These are phyloP conservation scores for Aspergillus eucalypticola DNA, from an alignment of 2,329 filamentous ascomycete genomes.

Conservation along the genomic window DNA sequence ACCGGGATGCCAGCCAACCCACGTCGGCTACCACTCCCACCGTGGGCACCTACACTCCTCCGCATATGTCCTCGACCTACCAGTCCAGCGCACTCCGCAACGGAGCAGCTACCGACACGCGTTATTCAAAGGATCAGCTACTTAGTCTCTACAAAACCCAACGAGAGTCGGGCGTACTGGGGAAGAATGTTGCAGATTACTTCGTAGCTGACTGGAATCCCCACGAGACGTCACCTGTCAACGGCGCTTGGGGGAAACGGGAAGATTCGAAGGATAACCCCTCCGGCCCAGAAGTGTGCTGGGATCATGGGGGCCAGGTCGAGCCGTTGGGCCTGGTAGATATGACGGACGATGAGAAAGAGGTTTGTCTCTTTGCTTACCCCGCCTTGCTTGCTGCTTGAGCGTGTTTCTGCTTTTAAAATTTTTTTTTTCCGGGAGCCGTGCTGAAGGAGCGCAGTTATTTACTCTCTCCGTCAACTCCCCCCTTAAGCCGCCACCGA, in stretches of 20 bases:
- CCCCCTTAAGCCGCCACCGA: conserved; percentile 79
- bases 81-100: conserved; percentile 52
- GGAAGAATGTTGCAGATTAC: conserved; percentile 64
- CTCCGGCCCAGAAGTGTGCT: conserved; percentile 87
- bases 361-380: conserved; percentile 48
- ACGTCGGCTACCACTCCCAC: conserved; percentile 44
- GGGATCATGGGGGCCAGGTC: conserved; percentile 72
- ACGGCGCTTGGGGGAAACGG: conserved; percentile 72
- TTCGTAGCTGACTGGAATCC: conserved; percentile 80
- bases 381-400: conserved; percentile 3
- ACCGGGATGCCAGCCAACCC: conserved; percentile 44
- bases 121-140: conserved; percentile 78
- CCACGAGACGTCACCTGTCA: conserved; percentile 63
- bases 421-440: conserved; percentile 1
- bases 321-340: conserved; percentile 72
- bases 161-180: conserved; percentile 54
- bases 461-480: conserved; percentile 91
- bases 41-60: conserved; percentile 59
- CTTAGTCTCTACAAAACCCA: conserved; percentile 69
- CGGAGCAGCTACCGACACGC: conserved; percentile 56
- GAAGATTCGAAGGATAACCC: conserved; percentile 71
- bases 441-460: conserved; percentile 54
- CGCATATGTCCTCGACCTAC: conserved; percentile 57
- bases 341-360: conserved; percentile 68
- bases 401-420: background rate